Evolutionary conservation across 441 rosid species (phyloP).

Genomic region (Jatropha podagrica): DNA sequence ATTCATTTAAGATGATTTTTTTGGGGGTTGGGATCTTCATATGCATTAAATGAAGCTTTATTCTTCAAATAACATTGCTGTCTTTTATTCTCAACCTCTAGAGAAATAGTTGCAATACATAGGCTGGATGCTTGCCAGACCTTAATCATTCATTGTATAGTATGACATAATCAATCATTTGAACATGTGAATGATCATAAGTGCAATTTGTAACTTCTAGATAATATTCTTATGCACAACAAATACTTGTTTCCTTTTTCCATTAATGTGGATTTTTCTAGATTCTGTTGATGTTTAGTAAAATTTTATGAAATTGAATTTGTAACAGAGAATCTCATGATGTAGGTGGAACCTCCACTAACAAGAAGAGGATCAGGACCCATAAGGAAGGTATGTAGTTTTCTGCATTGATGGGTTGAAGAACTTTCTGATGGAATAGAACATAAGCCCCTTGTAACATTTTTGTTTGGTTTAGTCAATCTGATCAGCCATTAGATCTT

Average conservation of each 20-base stretch:
- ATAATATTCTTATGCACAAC: background rate
- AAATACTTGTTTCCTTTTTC: background rate
- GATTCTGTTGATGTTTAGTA: background rate
- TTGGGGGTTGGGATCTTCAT: background rate
- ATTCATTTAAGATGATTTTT: background rate
- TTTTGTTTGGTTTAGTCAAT: background rate
- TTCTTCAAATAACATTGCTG: too few relatives aligned
- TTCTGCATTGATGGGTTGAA: slow-evolving; percentile 3
- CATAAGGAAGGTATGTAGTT: slow-evolving; percentile 64
- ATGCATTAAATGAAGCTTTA: background rate
- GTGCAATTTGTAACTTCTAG: background rate
- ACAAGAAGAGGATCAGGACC: slow-evolving; percentile 76
- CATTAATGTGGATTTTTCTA: slow-evolving; percentile 13
- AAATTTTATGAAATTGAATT: slow-evolving; percentile 1
- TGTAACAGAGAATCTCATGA: slow-evolving; percentile 17
- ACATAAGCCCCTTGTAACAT: background rate
- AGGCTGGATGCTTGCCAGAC: background rate
- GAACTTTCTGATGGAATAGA: background rate
- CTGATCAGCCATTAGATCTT: background rate
- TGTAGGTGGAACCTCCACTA: slow-evolving; percentile 60
- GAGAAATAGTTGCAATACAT: too few relatives aligned
- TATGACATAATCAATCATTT: background rate
- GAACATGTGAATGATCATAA: background rate
- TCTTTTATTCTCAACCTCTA: too few relatives aligned
- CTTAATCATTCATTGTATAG: background rate